Base-by-base conservation (phyloP, 192 early-diverging fungal genomes). In the Coemansia sp. region DNA sequence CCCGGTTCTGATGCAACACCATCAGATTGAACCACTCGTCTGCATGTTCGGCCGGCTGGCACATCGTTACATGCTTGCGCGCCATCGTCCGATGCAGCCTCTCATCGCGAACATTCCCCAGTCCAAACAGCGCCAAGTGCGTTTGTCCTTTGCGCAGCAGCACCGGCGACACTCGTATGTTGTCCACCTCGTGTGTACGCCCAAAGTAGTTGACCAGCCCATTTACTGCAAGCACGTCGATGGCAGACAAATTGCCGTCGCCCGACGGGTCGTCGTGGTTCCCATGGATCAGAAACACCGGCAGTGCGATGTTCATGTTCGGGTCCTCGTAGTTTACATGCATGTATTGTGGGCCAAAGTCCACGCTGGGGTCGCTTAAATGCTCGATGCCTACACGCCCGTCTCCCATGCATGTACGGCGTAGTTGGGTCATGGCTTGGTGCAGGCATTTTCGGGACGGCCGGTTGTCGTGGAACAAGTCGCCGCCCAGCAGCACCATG, bases 121-220 rank as follows among this genome's bases (percentile, higher is more conserved):
- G 70, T 10, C 96, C 96, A 62, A 88, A 97, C 9, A 98, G 64
- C 12, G 92, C 93, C 49, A 98, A 64, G 25, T 83, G 83, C 7
- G 87, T 90, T 3, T 40, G 57, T 0, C 92, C 92, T 65, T 98
- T 98, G 53, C 84, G 75, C 47, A 98, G 63, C 23, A 95, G 55
- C 48, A 98, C 85, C 0, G 96, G 96, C 3, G 87, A 81, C 5
- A 98, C 81, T 1, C 81, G 64, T 24, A 96, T 86, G 56, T 91
- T 82, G 36, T 98, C 92, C 12, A 93, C 71, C 9, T 86, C 77
- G 10, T 68, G 66, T 34, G 86, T 81, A 14, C 85, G 82, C 5
- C 96, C 96, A 84, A 98, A 98, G 64, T 98, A 97, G 74, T 98
- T 98, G 38, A 98, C 84, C 23, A 94, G 72, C 0, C 93, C 92